These are phyloP conservation scores for Gossypium trilobum DNA, from an alignment of 441 rosid species.

Conservation along the genomic window DNA sequence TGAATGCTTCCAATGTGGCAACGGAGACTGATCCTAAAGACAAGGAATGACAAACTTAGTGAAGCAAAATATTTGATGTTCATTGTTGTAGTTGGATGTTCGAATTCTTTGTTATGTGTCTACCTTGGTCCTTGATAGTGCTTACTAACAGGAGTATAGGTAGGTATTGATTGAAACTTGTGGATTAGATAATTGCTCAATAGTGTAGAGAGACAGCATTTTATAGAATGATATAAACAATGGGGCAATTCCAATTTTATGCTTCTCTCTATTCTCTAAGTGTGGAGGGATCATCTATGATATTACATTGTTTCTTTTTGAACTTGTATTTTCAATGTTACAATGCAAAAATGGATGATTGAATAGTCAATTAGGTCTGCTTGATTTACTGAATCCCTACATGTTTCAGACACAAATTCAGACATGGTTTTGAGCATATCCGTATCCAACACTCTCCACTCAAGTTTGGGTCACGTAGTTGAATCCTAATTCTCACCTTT, in stretches of 20 bases:
- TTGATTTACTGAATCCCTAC: no score
- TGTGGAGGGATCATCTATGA: not conserved
- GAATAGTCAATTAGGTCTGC: slow-evolving; percentile 10
- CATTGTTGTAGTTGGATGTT: slow-evolving; percentile 22
- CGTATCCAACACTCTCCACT: not conserved
- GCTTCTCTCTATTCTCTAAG: not conserved
- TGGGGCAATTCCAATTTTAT: not conserved
- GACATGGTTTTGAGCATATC: not conserved
- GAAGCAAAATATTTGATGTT: slow-evolving; percentile 5
- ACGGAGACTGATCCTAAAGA: slow-evolving; percentile 32
- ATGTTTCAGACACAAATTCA: no score
- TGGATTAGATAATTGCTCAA: not conserved
- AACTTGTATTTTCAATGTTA: slow-evolving; percentile 8
- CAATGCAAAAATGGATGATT: slow-evolving; percentile 13
- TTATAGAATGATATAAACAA: not conserved
- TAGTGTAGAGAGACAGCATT: not conserved
- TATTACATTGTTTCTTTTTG: not conserved
- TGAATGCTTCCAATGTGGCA: slow-evolving; percentile 30
- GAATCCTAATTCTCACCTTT: not conserved
- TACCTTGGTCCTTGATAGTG: not conserved
- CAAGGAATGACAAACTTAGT: slow-evolving; percentile 20
- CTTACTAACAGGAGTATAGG: slow-evolving; percentile 2
- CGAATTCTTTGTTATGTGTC: slow-evolving; percentile 9
- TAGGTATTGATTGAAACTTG: not conserved
- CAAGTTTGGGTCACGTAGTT: not conserved